phyloP scores from a whole-genome alignment of 1,284 basidiomycete species.

The Ustilago hordei region DNA sequence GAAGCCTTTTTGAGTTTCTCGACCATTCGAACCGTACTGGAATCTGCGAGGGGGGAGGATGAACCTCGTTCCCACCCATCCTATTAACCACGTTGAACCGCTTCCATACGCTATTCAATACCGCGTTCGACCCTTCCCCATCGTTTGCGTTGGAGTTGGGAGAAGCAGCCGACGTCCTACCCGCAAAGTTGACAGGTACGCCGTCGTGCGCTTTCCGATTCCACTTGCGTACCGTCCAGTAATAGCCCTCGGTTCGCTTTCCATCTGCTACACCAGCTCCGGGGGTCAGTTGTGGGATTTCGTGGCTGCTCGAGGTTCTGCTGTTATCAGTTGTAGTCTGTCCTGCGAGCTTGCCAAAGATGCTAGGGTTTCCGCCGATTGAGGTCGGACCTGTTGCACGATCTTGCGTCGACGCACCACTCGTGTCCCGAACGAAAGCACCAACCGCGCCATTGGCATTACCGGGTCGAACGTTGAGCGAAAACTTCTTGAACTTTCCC shows the following conservation, averaged over 20 bases:
- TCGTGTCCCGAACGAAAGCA: conserved; percentile 18
- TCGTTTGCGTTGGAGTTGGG: conserved; percentile 7
- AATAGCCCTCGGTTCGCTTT: conserved; percentile 59
- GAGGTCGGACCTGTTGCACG: conserved; percentile 1
- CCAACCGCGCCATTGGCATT: conserved; percentile 8
- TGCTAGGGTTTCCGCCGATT: not conserved
- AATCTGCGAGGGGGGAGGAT: conserved; percentile 53
- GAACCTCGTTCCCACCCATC: conserved; percentile 47
- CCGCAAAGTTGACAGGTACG: conserved; percentile 15
- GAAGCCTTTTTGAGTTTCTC: conserved; percentile 34
- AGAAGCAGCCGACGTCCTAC: conserved; percentile 9
- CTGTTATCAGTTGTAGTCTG: conserved; percentile 3
- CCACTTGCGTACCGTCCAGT: conserved; percentile 63
- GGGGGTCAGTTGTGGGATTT: conserved; percentile 49
- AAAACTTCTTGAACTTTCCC: conserved; percentile 57
- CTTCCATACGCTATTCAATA: conserved; percentile 59
- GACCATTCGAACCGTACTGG: conserved; percentile 66
- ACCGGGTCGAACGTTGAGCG: conserved; percentile 31
- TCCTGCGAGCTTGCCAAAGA: conserved; percentile 25
- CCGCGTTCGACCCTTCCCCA: conserved; percentile 36
- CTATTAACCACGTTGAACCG: conserved; percentile 58
- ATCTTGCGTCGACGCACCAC: not conserved
- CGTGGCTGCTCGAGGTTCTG: conserved; percentile 8
- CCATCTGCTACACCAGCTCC: conserved; percentile 50
- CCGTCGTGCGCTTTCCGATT: conserved; percentile 43